Evolutionary conservation across 2,329 filamentous ascomycete genomes (phyloP).

Genomic region (Microdochium paspali): DNA sequence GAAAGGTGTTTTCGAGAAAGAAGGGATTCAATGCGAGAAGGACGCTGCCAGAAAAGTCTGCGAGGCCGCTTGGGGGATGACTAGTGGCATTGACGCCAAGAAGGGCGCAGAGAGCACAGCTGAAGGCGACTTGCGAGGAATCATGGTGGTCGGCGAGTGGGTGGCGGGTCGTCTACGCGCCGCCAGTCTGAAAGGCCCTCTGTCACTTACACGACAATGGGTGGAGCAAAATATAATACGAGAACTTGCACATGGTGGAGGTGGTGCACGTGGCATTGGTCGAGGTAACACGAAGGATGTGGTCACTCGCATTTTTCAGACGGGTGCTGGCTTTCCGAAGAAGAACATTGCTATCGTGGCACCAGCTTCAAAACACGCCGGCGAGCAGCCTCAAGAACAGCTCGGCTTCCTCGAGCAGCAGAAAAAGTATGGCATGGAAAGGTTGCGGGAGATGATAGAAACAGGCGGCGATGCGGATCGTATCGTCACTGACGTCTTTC

Average conservation of each 20-base stretch:
- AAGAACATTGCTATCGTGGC: conserved; percentile 30
- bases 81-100: conserved; percentile 58
- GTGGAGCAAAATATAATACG: conserved; percentile 62
- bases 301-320: conserved; percentile 67
- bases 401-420: conserved; percentile 64
- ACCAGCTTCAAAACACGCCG: conserved; percentile 31
- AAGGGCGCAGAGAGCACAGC: conserved; percentile 59
- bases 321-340: conserved; percentile 69
- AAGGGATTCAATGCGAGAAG: conserved; percentile 79
- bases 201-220: conserved; percentile 62
- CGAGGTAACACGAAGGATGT: conserved; percentile 66
- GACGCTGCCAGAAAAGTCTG: conserved; percentile 82
- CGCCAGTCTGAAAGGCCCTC: conserved; percentile 27
- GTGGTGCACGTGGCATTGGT: conserved; percentile 61
- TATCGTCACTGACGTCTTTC: conserved; percentile 75
- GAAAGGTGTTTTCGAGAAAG: conserved; percentile 77
- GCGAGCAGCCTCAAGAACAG: conserved; percentile 47
- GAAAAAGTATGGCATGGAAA: conserved; percentile 64
- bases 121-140: conserved; percentile 66
- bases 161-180: conserved; percentile 62
- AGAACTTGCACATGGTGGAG: conserved; percentile 61
- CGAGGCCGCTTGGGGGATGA: conserved; percentile 75
- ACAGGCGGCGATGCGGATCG: conserved; percentile 71
- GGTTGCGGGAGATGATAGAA: conserved; percentile 67
- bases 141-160: conserved; percentile 85